Evolutionary conservation across 2,329 filamentous ascomycete genomes (phyloP), one percentile per base, ranked within the genome.

Genomic region (Cyphellophora europaea): DNA sequence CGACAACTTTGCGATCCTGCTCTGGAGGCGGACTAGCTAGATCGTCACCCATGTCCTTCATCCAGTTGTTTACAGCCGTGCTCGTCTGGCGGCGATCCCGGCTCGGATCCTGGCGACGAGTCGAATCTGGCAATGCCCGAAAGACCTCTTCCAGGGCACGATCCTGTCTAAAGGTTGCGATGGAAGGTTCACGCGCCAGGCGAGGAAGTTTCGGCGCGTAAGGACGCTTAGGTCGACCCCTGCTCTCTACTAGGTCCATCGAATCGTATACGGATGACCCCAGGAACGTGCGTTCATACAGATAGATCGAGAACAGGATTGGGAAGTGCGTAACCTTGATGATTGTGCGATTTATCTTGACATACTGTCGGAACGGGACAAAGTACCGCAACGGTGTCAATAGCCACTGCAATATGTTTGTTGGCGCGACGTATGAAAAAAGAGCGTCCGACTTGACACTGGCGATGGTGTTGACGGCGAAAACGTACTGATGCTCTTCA

Each of bases 361-460:
- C 79, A 51, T 91, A 96, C 32, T 78, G 73, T 27, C 75, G 75
- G 48, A 95, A 78, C 0, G 87, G 77, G 64, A 95, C 77, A 49
- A 77, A 65, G 54, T 82, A 93, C 43, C 88, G 74, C 29, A 93
- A 57, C 0, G 89, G 89, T 50, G 87, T 87, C 17, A 94, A 66
- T 1, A 89, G 54, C 89, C 88, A 96, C 2, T 85, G 88, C 43
- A 95, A 72, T 18, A 95, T 82, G 53, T 96, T 96, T 11, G 83
- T 81, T 0, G 89, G 89, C 2, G 89, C 83, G 41, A 95, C 75
- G 54, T 95, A 95, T 3, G 86, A 93, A 65, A 96, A 96, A 0
- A 95, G 66, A 0, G 87, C 83, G 55, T 96, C 89, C n/a, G 91
- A 94, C 58, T 95, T 96, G 46, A 95, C 89, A 84, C 94, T 93